phyloP scores from a whole-genome alignment of 75 land plant species.

The Larix kaempferi region DNA sequence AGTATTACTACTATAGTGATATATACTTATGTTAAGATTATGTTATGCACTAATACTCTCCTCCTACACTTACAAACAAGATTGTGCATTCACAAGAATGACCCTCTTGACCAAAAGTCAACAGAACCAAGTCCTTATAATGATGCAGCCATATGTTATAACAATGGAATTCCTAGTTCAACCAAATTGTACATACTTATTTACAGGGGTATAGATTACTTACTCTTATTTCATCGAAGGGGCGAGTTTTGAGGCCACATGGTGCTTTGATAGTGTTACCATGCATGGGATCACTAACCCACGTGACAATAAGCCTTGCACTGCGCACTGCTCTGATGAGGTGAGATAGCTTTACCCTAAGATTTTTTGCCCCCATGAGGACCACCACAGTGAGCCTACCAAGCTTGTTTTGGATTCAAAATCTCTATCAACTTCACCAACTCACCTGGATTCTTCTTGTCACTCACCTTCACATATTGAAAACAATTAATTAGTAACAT shows the following conservation, averaged over 20 bases:
- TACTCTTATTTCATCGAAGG: constrained; percentile 68
- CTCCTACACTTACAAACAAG: too few species aligned
- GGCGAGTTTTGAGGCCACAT: constrained; percentile 63
- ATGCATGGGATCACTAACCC: constrained; percentile 93
- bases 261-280: constrained; percentile 83
- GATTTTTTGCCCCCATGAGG: constrained; percentile 68
- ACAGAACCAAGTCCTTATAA: too few species aligned
- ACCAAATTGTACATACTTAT: too few species aligned
- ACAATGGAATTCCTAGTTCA: too few species aligned
- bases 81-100: too few species aligned
- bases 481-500: too few species aligned
- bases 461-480: constrained; percentile 50
- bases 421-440: constrained; percentile 73
- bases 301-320: constrained; percentile 73
- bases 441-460: constrained; percentile 80
- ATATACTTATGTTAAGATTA: too few species aligned
- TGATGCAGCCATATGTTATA: too few species aligned
- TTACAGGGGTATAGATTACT: neutral
- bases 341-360: constrained; percentile 66
- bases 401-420: constrained; percentile 76
- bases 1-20: too few species aligned
- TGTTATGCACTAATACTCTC: too few species aligned
- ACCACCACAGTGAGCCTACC: constrained; percentile 69
- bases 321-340: constrained; percentile 72
- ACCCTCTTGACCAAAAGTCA: too few species aligned